Evolutionary conservation across 2,329 filamentous ascomycete genomes (phyloP).

Genomic region (Balansia obtecta): DNA sequence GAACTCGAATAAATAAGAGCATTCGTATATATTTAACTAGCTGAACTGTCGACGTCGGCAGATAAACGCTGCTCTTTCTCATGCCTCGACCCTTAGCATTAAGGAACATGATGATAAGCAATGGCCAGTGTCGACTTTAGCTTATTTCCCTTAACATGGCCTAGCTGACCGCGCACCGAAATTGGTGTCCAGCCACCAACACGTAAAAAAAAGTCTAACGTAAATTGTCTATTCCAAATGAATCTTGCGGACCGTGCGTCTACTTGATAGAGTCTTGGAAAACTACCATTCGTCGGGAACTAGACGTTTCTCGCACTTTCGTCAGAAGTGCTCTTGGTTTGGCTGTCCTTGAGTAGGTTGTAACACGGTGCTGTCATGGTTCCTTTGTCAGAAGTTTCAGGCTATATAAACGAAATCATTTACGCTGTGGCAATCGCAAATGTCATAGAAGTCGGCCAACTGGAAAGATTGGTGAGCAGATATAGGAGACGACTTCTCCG

Average conservation of each 20-base stretch:
- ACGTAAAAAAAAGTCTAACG: slow-evolving; percentile 2
- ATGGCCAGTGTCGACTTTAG: slow-evolving; percentile 4
- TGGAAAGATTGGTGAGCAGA: slow-evolving; percentile 28
- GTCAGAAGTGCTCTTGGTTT: neutral
- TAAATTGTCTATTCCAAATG: slow-evolving; percentile 9
- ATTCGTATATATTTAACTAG: neutral
- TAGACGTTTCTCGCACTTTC: slow-evolving; percentile 1
- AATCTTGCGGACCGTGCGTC: slow-evolving; percentile 8
- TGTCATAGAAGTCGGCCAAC: slow-evolving; percentile 30
- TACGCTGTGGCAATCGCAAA: slow-evolving; percentile 27
- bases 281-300: slow-evolving; percentile 8
- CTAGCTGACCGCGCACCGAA: slow-evolving; percentile 7
- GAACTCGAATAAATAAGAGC: too few species aligned
- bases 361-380: slow-evolving; percentile 24
- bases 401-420: neutral
- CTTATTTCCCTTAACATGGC: slow-evolving; percentile 1
- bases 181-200: slow-evolving; percentile 9
- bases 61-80: slow-evolving; percentile 1
- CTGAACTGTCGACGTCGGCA: slow-evolving; percentile 2
- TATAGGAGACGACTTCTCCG: slow-evolving; percentile 25
- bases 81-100: slow-evolving; percentile 2
- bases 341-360: slow-evolving; percentile 20
- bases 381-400: neutral
- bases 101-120: slow-evolving; percentile 1
- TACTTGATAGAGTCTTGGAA: slow-evolving; percentile 5